Base-by-base conservation (phyloP, 1,139 yeast genomes). In the Meyerozyma elateridarum region DNA sequence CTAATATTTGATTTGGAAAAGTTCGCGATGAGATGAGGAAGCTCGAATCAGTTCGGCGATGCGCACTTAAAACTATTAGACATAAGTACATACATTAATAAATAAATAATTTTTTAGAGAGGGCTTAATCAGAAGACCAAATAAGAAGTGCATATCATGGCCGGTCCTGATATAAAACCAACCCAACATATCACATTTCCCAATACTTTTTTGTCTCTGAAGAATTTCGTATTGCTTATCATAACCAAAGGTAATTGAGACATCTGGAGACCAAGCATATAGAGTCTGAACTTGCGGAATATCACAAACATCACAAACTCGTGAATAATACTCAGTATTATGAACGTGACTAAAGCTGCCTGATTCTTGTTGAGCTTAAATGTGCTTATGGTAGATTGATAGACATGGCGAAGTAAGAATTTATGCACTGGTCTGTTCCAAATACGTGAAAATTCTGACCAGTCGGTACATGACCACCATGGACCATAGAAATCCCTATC, bases 361-460 rank as follows among this genome's bases (percentile, higher is more conserved):
- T 70, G 68, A 1, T 52, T 39, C 51, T 80, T 85, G 42, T 76
- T 73, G 34, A 88, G 65, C 31, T 76, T 69, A 32, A 88, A 67
- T 0, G 89, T 79, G 42, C 93, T 78, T 38, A 91, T 85, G 11
- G 93, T 78, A 19, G 95, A 82, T 53, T 88, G 96, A 55, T 91
- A 93, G 6, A 91, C 98, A 52, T 93, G 99, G 42, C 97, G 74
- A 28, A 88, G 64, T 38, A 91, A 63, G 49, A 91, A 91, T 44
- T 79, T 76, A 55, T 91, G 96, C n/a, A 93, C 97, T 0, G 97
- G 96, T 7, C 77, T 73, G 53, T 91, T 91, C 98, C 99, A 93
- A 43, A 85, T 79, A 43, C 96, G 73, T 7, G 96, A 84, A 59
- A 85, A 91, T 52, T 88, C 91, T 36, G 85, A 88, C 96, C 96